Evolutionary conservation across 768 basidiomycete genomes (phyloP).

Genomic region (Suillus variegatus): DNA sequence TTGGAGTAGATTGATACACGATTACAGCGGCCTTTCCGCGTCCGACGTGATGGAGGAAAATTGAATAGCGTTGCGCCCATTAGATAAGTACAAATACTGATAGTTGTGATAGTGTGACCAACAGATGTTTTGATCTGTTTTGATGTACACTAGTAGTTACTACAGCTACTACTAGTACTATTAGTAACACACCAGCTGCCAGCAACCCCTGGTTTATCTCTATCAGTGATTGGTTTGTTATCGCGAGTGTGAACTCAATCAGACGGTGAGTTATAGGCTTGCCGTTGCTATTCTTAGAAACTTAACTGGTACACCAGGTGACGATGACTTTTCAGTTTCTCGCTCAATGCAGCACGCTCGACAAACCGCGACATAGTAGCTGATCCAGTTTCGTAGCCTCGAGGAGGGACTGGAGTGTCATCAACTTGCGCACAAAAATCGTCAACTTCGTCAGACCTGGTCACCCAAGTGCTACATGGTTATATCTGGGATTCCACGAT

Average conservation of each 20-base stretch:
- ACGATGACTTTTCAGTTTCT: background rate
- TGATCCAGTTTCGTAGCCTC: background rate
- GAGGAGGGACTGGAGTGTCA: background rate
- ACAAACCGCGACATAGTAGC: background rate
- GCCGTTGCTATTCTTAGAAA: background rate
- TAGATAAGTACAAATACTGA: too few relatives aligned
- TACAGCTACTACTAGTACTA: too few relatives aligned
- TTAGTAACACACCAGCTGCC: too few relatives aligned
- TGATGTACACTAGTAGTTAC: background rate
- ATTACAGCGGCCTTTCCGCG: background rate
- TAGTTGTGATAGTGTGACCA: background rate
- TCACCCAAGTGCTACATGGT: background rate
- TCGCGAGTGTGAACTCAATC: background rate
- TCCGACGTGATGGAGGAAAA: background rate
- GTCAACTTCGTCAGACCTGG: background rate
- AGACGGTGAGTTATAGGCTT: background rate
- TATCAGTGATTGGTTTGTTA: background rate
- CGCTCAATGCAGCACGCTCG: background rate
- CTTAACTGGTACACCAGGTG: too few relatives aligned
- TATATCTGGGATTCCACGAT: background rate
- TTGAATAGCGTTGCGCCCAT: background rate
- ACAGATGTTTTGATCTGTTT: background rate
- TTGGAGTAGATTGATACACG: too few relatives aligned
- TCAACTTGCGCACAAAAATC: background rate
- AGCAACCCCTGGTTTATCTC: background rate